Percentiles rank a stretch among this genome's conserved stretches.
These are phyloP conservation scores for Phylloporus gajari DNA, from an alignment of 1,284 basidiomycete species.

Conservation along the genomic window DNA sequence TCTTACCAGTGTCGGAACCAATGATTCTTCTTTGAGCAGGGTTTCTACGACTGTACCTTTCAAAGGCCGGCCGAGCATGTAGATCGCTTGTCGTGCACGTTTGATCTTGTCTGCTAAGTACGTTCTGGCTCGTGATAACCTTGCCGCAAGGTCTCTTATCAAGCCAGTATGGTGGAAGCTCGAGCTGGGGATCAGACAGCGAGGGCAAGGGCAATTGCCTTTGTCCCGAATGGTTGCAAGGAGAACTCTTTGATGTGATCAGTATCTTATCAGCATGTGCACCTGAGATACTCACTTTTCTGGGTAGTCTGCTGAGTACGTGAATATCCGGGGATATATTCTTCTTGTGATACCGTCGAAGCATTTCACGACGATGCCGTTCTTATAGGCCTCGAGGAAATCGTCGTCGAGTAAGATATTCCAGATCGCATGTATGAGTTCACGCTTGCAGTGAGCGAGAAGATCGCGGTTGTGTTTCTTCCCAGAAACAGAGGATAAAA, in stretches of 20 bases:
- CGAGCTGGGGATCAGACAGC: slow-evolving; percentile 2
- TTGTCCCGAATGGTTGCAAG: too few species aligned
- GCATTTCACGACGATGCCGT: not conserved
- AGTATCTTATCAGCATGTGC: not conserved
- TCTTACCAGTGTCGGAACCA: slow-evolving; percentile 7
- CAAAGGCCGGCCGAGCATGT: not conserved
- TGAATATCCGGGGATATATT: too few species aligned
- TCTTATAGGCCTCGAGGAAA: not conserved
- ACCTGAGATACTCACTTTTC: slow-evolving; percentile 14
- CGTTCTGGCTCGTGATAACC: not conserved
- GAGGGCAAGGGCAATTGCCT: too few species aligned
- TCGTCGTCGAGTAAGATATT: not conserved
- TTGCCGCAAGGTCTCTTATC: not conserved
- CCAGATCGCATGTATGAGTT: not conserved
- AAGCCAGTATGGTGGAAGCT: slow-evolving; percentile 1
- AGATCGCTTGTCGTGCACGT: not conserved
- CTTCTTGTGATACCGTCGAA: too few species aligned
- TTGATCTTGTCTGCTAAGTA: not conserved
- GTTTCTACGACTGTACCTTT: not conserved
- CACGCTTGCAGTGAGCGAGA: not conserved
- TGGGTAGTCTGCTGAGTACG: not conserved
- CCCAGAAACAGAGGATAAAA: not conserved
- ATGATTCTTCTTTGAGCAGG: not conserved
- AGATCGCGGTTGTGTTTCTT: slow-evolving; percentile 8
- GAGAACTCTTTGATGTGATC: not conserved